Evolutionary conservation across 1,139 yeast species (phyloP).

Genomic region (Blastobotrys elegans): DNA sequence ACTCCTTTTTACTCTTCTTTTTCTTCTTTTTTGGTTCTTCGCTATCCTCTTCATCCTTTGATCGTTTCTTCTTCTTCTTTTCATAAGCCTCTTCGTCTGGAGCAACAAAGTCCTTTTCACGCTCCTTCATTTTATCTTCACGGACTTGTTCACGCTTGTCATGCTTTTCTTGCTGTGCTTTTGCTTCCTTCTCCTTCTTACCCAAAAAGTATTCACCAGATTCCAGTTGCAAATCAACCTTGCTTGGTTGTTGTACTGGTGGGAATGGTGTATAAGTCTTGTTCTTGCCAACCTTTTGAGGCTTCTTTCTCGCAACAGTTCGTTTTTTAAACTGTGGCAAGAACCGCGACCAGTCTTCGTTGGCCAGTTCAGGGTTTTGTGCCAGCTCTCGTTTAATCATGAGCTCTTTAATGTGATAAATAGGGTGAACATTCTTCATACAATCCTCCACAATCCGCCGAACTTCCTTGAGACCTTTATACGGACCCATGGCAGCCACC

Average conservation of each 20-base stretch:
- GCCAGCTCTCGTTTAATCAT: constrained; percentile 96
- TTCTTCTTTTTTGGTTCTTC: neutral
- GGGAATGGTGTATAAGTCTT: constrained; percentile 90
- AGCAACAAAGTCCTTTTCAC: constrained; percentile 75
- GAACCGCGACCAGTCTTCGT: constrained; percentile 96
- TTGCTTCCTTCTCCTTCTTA: constrained; percentile 70
- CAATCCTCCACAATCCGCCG: constrained; percentile 96
- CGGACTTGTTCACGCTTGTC: constrained; percentile 71
- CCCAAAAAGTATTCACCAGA: constrained; percentile 97
- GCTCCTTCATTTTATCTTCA: constrained; percentile 60
- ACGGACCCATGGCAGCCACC: constrained; percentile 96
- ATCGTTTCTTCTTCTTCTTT: constrained; percentile 23
- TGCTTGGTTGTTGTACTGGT: constrained; percentile 94
- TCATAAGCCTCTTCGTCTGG: constrained; percentile 67
- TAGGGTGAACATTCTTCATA: constrained; percentile 94
- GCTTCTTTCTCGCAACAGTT: constrained; percentile 90
- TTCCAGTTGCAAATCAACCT: constrained; percentile 95
- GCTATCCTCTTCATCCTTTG: constrained; percentile 5
- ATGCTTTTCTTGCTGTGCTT: constrained; percentile 69
- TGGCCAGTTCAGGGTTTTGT: constrained; percentile 88
- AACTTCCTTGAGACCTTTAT: constrained; percentile 83
- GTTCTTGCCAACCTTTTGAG: constrained; percentile 43
- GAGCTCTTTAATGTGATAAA: constrained; percentile 91
- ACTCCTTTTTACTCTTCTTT: constrained; percentile 3
- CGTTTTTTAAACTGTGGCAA: constrained; percentile 96